Evolutionary conservation across 108 stramenopile species (phyloP).

Genomic region (Cyclostephanos tholiformis): DNA sequence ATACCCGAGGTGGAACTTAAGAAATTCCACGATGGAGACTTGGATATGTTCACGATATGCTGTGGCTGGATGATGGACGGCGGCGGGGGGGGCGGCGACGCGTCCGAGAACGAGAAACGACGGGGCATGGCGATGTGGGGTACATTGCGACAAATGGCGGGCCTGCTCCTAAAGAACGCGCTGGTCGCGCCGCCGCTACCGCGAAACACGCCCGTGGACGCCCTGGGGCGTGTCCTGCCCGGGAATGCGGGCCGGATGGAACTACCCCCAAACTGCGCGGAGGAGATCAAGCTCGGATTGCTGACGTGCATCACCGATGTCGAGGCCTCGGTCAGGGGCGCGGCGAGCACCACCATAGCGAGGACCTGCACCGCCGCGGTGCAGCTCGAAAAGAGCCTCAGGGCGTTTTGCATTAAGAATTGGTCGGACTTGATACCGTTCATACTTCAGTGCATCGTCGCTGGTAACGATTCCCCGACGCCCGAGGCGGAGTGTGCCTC

Average conservation of each 20-base stretch:
- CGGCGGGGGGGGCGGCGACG: no score
- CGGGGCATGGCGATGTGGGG: slow-evolving; percentile 55
- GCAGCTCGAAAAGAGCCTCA: slow-evolving; percentile 20
- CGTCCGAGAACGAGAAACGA: slow-evolving; percentile 4
- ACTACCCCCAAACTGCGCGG: slow-evolving; percentile 21
- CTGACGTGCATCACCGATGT: slow-evolving; percentile 47
- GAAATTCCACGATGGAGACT: slow-evolving; percentile 47
- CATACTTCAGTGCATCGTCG: slow-evolving; percentile 32
- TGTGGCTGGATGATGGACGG: slow-evolving; percentile 32
- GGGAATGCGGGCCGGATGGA: slow-evolving; percentile 11
- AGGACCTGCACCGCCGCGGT: slow-evolving; percentile 40
- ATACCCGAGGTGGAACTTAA: slow-evolving; percentile 43
- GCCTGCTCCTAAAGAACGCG: slow-evolving; percentile 87
- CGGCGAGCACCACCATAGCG: slow-evolving; percentile 40
- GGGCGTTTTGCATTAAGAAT: slow-evolving; percentile 10
- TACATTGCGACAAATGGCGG: slow-evolving; percentile 89
- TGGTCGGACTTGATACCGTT: slow-evolving; percentile 48
- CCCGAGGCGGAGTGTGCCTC: slow-evolving; percentile 13
- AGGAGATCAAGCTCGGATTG: slow-evolving; percentile 51
- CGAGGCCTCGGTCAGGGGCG: slow-evolving; percentile 39
- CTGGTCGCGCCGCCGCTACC: slow-evolving; percentile 64
- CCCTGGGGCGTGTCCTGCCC: slow-evolving; percentile 24
- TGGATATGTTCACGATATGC: slow-evolving; percentile 26
- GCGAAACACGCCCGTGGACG: slow-evolving; percentile 21
- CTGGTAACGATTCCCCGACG: slow-evolving; percentile 16